Percentiles rank a stretch among this genome's conserved stretches.
These are phyloP conservation scores for Picochlorum sp. DNA, from an alignment of 139 green algal genomes.

Conservation along the genomic window DNA sequence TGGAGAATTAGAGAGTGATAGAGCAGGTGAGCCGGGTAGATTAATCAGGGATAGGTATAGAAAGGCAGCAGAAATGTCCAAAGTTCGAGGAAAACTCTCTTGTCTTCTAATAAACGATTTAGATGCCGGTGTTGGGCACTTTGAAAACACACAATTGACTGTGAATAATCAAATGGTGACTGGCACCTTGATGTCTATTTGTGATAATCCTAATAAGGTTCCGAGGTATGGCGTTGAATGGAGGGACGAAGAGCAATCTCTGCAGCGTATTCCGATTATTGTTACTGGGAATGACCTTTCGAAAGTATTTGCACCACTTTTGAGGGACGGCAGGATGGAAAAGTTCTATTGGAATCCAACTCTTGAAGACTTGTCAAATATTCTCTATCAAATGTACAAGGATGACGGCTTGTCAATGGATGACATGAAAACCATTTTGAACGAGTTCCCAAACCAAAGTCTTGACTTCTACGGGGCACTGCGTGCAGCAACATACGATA, in stretches of 20 bases:
- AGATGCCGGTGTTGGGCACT: conserved; percentile 70
- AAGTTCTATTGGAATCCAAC: conserved; percentile 73
- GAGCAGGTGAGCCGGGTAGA: conserved; percentile 34
- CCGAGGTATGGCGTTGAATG: conserved; percentile 40
- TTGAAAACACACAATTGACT: conserved; percentile 50
- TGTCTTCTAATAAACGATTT: conserved; percentile 88
- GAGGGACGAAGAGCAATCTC: conserved; percentile 30
- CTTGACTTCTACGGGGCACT: conserved; percentile 84
- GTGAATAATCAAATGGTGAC: conserved; percentile 91
- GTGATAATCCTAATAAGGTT: conserved; percentile 67
- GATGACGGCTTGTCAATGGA: conserved; percentile 57
- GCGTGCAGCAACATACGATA: conserved; percentile 60
- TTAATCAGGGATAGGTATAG: conserved; percentile 79
- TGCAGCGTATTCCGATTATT: conserved; percentile 63
- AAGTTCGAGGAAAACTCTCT: conserved; percentile 61
- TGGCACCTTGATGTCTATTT: conserved; percentile 86
- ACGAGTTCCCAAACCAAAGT: conserved; percentile 59
- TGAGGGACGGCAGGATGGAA: conserved; percentile 67
- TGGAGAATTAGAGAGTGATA: conserved; percentile 43
- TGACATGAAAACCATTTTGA: conserved; percentile 67
- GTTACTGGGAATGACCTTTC: conserved; percentile 81
- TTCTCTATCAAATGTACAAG: conserved; percentile 57
- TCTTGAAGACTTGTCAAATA: conserved; percentile 63
- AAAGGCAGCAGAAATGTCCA: conserved; percentile 43
- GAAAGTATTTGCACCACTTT: conserved; percentile 85